Evolutionary conservation across 306 rosid species (phyloP).

Genomic region (Prinsepia uniflora): DNA sequence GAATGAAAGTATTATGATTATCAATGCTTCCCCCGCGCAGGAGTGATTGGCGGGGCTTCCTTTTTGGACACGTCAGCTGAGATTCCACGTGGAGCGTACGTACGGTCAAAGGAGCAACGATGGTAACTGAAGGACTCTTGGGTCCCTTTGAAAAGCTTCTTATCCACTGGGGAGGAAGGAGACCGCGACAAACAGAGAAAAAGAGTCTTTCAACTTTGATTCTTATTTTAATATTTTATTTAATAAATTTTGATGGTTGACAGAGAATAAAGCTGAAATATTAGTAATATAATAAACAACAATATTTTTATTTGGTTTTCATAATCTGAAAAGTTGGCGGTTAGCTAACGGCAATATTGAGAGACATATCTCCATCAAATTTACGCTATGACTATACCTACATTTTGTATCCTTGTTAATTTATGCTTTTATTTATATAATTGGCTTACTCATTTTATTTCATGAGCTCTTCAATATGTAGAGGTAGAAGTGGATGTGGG

Average conservation of each 20-base stretch:
- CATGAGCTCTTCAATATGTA: no score
- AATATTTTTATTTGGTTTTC: not conserved
- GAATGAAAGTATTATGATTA: not conserved
- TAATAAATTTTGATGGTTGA: not conserved
- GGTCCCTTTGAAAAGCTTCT: not conserved
- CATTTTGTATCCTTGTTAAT: no score
- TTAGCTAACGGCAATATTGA: no score
- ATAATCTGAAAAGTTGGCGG: not conserved
- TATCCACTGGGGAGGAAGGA: not conserved
- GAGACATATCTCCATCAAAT: no score
- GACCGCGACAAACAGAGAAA: not conserved
- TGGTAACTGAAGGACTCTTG: slow-evolving; percentile 12
- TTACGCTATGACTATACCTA: no score
- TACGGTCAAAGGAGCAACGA: slow-evolving; percentile 17
- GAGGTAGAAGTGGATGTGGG: no score
- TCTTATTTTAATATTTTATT: not conserved
- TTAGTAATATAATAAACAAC: not conserved
- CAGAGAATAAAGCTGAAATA: not conserved
- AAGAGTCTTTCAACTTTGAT: not conserved
- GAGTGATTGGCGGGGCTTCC: slow-evolving; percentile 36
- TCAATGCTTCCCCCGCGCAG: not conserved
- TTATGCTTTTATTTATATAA: no score
- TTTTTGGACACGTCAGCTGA: slow-evolving; percentile 8
- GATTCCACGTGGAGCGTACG: slow-evolving; percentile 19
- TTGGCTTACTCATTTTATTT: no score